phyloP scores from a whole-genome alignment of 495 filamentous ascomycete species.

The Xylaria venustula region DNA sequence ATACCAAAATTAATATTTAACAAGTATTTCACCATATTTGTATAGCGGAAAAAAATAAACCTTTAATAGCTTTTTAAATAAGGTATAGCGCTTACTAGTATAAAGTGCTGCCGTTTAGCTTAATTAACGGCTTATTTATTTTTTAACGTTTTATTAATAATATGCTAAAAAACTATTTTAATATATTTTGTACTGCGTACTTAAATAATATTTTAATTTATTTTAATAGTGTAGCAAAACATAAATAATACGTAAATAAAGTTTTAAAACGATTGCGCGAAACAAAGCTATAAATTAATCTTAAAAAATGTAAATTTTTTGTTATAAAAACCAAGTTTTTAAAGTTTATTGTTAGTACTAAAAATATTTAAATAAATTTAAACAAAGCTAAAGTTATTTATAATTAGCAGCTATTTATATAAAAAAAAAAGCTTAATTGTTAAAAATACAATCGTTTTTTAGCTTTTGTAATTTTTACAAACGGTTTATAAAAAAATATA shows the following conservation, averaged over 20 bases:
- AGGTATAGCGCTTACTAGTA: neutral
- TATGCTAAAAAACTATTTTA: neutral
- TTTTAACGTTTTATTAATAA: slow-evolving; percentile 6
- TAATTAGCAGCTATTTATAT: too few relatives aligned
- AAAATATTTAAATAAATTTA: too few relatives aligned
- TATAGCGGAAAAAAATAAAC: neutral
- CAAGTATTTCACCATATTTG: too few relatives aligned
- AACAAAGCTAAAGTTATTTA: too few relatives aligned
- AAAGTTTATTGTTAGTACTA: too few relatives aligned
- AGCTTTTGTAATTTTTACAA: slow-evolving; percentile 20
- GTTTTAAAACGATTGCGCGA: neutral
- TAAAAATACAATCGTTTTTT: slow-evolving; percentile 13
- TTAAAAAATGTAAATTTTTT: too few relatives aligned
- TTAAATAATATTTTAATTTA: slow-evolving; percentile 8
- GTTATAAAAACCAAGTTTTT: too few relatives aligned
- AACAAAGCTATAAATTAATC: too few relatives aligned
- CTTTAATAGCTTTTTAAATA: neutral
- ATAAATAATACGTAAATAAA: neutral
- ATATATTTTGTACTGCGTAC: neutral
- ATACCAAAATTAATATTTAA: too few relatives aligned
- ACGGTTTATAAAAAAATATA: too few relatives aligned
- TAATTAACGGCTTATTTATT: neutral
- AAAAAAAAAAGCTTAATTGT: too few relatives aligned
- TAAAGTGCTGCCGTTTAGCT: too few relatives aligned
- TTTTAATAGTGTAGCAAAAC: neutral